A percentile compares a stretch with the other conserved stretches of the same genome.
Evolutionary conservation across 2,329 filamentous ascomycete species (phyloP).

Genomic region (Paracoccidioides brasiliensis): DNA sequence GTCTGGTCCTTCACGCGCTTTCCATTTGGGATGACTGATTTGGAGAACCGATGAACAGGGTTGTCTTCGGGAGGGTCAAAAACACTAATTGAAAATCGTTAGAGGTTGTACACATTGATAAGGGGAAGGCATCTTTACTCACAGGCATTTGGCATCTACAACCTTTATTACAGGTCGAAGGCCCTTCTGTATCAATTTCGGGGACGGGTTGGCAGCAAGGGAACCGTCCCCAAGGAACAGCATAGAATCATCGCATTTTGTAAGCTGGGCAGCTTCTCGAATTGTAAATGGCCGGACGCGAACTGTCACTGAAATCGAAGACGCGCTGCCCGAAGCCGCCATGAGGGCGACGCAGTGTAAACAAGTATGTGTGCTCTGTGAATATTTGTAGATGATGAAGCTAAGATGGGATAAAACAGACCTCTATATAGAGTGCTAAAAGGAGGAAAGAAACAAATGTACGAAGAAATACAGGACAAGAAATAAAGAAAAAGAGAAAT

Average conservation of each 20-base stretch:
- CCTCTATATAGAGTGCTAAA: background rate
- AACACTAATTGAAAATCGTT: conserved; percentile 44
- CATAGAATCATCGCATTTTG: conserved; percentile 63
- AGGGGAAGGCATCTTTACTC: conserved; percentile 29
- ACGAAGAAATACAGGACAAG: background rate
- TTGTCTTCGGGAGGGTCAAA: conserved; percentile 96
- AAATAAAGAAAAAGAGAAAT: conserved; percentile 1
- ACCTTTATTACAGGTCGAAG: conserved; percentile 90
- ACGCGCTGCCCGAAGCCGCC: conserved; percentile 33
- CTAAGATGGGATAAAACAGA: background rate
- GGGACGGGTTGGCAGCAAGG: conserved; percentile 70
- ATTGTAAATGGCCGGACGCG: conserved; percentile 61
- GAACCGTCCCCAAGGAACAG: conserved; percentile 95
- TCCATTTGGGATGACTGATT: conserved; percentile 65
- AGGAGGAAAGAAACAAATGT: background rate
- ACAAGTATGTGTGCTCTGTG: background rate
- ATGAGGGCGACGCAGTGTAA: conserved; percentile 16
- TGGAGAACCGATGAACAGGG: conserved; percentile 74
- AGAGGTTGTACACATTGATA: background rate
- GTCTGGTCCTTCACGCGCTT: conserved; percentile 96
- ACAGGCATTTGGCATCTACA: conserved; percentile 92
- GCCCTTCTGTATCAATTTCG: conserved; percentile 74
- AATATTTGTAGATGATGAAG: conserved; percentile 2
- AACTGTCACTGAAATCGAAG: conserved; percentile 41
- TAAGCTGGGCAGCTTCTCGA: conserved; percentile 83